Evolutionary conservation across 1,139 yeast species (phyloP).

Genomic region (Blastobotrys persicus): DNA sequence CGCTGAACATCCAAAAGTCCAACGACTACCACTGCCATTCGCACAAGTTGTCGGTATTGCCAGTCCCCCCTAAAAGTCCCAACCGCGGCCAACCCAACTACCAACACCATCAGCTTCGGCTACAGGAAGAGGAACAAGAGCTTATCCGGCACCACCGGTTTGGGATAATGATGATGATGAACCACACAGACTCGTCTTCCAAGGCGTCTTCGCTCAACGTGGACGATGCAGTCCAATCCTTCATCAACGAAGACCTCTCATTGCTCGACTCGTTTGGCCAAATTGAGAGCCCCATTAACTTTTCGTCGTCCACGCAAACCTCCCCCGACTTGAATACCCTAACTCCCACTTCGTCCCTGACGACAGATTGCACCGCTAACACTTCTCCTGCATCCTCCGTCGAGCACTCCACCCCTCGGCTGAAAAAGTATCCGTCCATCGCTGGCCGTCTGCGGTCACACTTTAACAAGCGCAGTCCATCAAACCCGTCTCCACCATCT

Average conservation of each 20-base stretch:
- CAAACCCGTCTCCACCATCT: background rate
- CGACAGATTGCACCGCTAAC: conserved; percentile 11
- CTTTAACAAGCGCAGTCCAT: background rate
- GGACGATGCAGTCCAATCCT: conserved; percentile 27
- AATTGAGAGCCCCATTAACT: conserved; percentile 4
- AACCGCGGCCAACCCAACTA: conserved; percentile 11
- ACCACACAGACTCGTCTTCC: conserved; percentile 4
- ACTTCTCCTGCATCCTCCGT: conserved; percentile 16
- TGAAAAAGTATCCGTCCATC: conserved; percentile 13
- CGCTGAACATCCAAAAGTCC: conserved; percentile 1
- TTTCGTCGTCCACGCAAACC: conserved; percentile 5
- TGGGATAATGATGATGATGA: conserved; percentile 11
- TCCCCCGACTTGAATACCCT: conserved; percentile 4
- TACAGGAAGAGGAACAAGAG: conserved; percentile 11
- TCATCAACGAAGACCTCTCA: conserved; percentile 27
- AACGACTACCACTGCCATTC: conserved; percentile 7
- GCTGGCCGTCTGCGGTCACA: conserved; percentile 14
- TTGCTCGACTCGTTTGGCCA: conserved; percentile 27
- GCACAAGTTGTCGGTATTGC: conserved; percentile 13
- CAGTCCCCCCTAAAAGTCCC: conserved; percentile 20
- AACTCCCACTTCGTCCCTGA: conserved; percentile 15
- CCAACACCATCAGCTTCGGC: conserved; percentile 5
- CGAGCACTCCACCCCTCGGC: conserved; percentile 11
- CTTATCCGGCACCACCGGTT: conserved; percentile 10
- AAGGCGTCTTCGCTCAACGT: conserved; percentile 13